Evolutionary conservation across 2,329 filamentous ascomycete genomes (phyloP).

Genomic region (Volutella citrinella): DNA sequence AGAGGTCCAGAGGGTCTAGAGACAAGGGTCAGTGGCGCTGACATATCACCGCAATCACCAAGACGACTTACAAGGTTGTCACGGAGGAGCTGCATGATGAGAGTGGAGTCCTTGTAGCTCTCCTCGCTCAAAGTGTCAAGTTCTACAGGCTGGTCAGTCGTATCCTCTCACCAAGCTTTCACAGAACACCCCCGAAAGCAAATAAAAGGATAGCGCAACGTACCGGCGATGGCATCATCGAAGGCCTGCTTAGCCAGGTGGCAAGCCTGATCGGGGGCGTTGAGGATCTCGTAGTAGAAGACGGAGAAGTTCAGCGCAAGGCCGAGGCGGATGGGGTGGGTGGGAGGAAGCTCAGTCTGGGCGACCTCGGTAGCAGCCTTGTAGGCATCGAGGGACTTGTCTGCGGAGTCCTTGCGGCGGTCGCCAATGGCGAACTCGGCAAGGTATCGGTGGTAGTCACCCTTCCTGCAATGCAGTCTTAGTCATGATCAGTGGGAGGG

Average conservation of each 20-base stretch:
- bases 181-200: constrained; percentile 7
- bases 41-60: too few relatives aligned
- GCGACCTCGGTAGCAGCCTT: constrained; percentile 99
- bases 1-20: constrained; percentile 95
- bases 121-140: constrained; percentile 96
- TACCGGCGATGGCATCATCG: constrained; percentile 88
- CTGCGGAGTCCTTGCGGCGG: constrained; percentile 86
- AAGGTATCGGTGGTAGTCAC: constrained; percentile 94
- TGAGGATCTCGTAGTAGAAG: constrained; percentile 99
- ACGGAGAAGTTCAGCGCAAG: constrained; percentile 99
- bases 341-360: constrained; percentile 94
- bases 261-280: constrained; percentile 97
- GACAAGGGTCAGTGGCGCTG: constrained; percentile 30
- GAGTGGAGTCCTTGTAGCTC: constrained; percentile 98
- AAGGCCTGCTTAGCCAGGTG: constrained; percentile 99
- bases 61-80: constrained; percentile 77
- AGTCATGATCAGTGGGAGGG: constrained; percentile 8
- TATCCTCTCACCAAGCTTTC: too few relatives aligned
- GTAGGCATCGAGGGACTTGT: constrained; percentile 90
- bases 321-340: constrained; percentile 96
- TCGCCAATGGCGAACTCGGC: constrained; percentile 92
- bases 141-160: too few relatives aligned
- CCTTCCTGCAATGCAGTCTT: constrained; percentile 65
- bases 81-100: constrained; percentile 98
- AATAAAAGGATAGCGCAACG: constrained; percentile 68